Conservation (phyloP, 1,139 yeast species). For the Candida sp. region DNA sequence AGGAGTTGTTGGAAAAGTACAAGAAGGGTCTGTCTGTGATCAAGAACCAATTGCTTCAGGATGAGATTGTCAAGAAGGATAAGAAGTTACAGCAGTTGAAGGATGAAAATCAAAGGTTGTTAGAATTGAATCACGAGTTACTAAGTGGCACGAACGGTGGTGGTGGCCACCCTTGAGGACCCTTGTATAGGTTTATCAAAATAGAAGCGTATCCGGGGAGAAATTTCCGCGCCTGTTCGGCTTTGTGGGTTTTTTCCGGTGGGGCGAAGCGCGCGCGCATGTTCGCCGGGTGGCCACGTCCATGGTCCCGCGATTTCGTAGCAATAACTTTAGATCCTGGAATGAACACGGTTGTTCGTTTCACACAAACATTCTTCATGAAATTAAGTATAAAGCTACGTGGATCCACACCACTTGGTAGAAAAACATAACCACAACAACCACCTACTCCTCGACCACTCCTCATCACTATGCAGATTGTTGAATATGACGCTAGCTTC, state of each 20-base stretch:
- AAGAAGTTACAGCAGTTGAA: slow-evolving; percentile 27
- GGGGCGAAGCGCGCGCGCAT: background rate
- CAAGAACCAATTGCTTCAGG: slow-evolving; percentile 24
- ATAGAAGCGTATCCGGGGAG: background rate
- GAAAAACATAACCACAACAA: background rate
- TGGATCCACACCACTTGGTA: background rate
- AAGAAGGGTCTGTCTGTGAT: slow-evolving; percentile 19
- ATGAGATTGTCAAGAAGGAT: slow-evolving; percentile 28
- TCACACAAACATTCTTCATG: background rate
- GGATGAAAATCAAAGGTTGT: slow-evolving; percentile 33
- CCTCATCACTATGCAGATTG: background rate
- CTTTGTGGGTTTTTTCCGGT: no score
- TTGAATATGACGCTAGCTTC: slow-evolving; percentile 7
- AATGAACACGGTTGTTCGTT: background rate
- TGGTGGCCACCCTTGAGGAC: background rate
- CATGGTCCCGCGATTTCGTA: background rate
- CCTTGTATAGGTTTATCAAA: background rate
- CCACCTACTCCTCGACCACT: background rate
- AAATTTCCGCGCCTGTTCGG: background rate
- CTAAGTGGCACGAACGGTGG: slow-evolving; percentile 19
- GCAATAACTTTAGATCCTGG: background rate
- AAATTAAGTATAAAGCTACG: background rate
- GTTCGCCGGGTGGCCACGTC: background rate
- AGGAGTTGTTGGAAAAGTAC: slow-evolving; percentile 9
- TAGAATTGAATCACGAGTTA: slow-evolving; percentile 38